Evolutionary conservation across 768 basidiomycete genomes (phyloP), one percentile per base, ranked within the genome.

Genomic region (Xanthoconium purpureum): DNA sequence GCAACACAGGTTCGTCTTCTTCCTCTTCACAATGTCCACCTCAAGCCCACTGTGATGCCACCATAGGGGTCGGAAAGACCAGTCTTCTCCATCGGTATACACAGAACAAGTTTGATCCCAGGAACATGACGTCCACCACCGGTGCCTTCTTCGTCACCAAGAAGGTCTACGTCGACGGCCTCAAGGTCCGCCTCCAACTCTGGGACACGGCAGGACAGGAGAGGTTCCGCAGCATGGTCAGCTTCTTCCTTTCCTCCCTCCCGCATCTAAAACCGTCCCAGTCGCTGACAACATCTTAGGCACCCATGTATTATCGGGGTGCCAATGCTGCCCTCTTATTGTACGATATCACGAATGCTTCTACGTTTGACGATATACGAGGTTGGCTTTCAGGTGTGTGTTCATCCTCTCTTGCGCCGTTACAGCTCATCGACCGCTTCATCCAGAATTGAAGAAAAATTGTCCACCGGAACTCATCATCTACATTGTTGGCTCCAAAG

Each of bases 121-220:
- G 88, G 78, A 89, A 89, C 71, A 88, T 88, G 52, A 90, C 89
- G 39, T 90, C 92, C 35, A 95, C 94, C 56, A 91, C 91, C 67
- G 93, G 93, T 61, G 93, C 94, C 56, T 90, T 91, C 74, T 94
- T 97, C 74, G 88, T 94, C 57, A 90, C 91, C 53, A 95, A 96
- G 81, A 94, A 94, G 76, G 85, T 92, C 48, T 80, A 83, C 69
- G 80, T 95, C 61, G 85, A 93, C 62, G 91, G 90, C 54, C 78
- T 90, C 66, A 89, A 89, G 70, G 92, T 97, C 14, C 83, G 91
- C 55, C 77, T 93, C 54, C 91, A 93, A 73, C 78, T 93, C 55
- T 93, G 93, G 93, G 93, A 95, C 68, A 93, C 94, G 60, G 94
- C 92, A 52, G 93, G 93, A 32, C 93, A 95, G 79, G 93, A 94